phyloP scores from a whole-genome alignment of 2,329 filamentous ascomycete genomes.

The Penicillium occitanis region DNA sequence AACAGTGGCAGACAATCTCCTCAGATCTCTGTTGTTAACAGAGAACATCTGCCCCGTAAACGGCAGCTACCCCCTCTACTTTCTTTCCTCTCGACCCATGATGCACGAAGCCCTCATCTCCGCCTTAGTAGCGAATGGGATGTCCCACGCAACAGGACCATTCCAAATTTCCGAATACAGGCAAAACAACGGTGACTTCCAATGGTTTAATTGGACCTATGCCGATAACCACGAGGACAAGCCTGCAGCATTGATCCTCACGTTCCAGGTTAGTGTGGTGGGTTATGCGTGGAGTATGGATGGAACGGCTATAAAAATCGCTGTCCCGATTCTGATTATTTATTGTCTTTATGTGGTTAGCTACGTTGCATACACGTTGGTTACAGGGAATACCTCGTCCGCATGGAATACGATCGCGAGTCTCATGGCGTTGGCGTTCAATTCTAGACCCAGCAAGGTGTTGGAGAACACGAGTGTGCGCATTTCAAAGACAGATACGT shows the following conservation, averaged over 20 bases:
- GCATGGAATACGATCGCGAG: conserved; percentile 18
- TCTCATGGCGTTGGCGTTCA: conserved; percentile 20
- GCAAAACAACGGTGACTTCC: not conserved
- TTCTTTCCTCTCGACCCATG: not conserved
- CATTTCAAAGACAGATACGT: conserved; percentile 14
- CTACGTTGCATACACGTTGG: conserved; percentile 4
- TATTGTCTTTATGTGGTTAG: conserved; percentile 14
- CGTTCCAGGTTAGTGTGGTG: not conserved
- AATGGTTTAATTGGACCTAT: not conserved
- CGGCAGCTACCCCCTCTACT: not conserved
- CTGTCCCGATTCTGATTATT: conserved; percentile 14
- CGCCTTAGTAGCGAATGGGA: conserved; percentile 8
- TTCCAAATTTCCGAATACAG: not conserved
- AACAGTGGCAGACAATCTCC: conserved; percentile 18
- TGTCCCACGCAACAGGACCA: conserved; percentile 10
- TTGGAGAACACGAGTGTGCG: conserved; percentile 18
- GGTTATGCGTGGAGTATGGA: conserved; percentile 21
- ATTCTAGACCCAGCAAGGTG: conserved; percentile 17
- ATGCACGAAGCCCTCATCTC: conserved; percentile 21
- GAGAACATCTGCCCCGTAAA: conserved; percentile 15
- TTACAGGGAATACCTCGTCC: conserved; percentile 1
- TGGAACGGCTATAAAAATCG: conserved; percentile 18
- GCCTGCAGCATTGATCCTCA: not conserved
- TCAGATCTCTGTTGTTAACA: conserved; percentile 12
- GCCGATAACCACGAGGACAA: not conserved